A percentile compares a stretch with the other conserved stretches of the same genome.
Conservation (phyloP, 805 yeast species). For the Ogataea henricii region DNA sequence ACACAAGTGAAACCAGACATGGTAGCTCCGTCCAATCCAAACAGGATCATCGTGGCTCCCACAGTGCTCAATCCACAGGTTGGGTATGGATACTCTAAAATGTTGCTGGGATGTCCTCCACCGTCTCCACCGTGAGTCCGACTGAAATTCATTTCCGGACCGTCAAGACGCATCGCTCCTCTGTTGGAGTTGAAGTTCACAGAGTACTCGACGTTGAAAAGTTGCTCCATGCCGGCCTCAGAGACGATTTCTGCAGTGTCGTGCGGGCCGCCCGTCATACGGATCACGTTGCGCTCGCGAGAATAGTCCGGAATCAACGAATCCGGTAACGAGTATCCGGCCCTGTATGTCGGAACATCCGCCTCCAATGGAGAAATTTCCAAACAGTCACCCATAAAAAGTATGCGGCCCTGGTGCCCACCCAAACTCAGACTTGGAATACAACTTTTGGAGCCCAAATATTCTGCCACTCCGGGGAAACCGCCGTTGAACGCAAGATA, state of each 20-base stretch:
- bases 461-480: slow-evolving; percentile 81
- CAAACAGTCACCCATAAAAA: slow-evolving; percentile 88
- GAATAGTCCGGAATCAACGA: slow-evolving; percentile 56
- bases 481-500: slow-evolving; percentile 91
- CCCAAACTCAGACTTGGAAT: slow-evolving; percentile 92
- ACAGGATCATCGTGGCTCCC: slow-evolving; percentile 96
- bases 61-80: slow-evolving; percentile 96
- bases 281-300: slow-evolving; percentile 71
- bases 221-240: slow-evolving; percentile 68
- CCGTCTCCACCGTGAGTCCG: slow-evolving; percentile 96
- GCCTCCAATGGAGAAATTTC: slow-evolving; percentile 69
- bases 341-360: slow-evolving; percentile 58
- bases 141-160: slow-evolving; percentile 97
- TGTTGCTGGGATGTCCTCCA: slow-evolving; percentile 96
- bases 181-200: slow-evolving; percentile 96
- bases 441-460: slow-evolving; percentile 91
- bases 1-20: slow-evolving; percentile 97
- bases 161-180: slow-evolving; percentile 91
- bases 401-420: slow-evolving; percentile 89
- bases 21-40: slow-evolving; percentile 97
- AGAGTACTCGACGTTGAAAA: slow-evolving; percentile 81
- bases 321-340: slow-evolving; percentile 69
- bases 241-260: slow-evolving; percentile 95
- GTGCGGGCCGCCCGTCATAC: slow-evolving; percentile 96
- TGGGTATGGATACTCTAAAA: slow-evolving; percentile 95